Evolutionary conservation across 768 basidiomycete genomes (phyloP).

Genomic region (Agaricus blazei): DNA sequence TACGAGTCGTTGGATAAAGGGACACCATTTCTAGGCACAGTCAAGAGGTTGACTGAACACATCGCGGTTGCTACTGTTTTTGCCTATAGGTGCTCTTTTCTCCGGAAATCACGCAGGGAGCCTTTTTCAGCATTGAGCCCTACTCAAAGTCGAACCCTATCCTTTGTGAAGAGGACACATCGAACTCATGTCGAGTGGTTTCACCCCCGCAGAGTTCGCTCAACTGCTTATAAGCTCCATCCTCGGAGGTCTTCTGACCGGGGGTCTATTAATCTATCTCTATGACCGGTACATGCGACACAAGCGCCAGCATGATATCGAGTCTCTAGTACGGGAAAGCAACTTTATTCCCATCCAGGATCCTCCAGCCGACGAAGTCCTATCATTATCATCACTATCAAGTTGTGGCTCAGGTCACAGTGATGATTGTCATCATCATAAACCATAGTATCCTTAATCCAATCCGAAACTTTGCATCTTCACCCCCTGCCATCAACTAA

Average conservation of each 20-base stretch:
- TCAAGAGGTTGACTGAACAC: too few species aligned
- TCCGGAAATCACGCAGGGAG: too few species aligned
- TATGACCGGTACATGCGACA: not conserved
- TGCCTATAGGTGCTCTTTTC: too few species aligned
- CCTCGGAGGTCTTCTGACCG: not conserved
- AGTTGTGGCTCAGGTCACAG: not conserved
- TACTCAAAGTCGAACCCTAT: too few species aligned
- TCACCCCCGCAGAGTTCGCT: not conserved
- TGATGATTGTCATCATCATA: not conserved
- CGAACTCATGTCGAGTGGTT: not conserved
- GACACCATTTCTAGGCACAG: too few species aligned
- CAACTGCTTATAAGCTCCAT: not conserved
- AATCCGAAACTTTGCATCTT: not conserved
- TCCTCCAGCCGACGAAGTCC: not conserved
- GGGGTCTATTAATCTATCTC: not conserved
- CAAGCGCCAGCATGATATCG: not conserved
- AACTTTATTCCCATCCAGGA: slow-evolving; percentile 4
- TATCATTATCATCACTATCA: not conserved
- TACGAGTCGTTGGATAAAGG: too few species aligned
- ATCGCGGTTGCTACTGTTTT: too few species aligned
- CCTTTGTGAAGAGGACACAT: too few species aligned
- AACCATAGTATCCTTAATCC: not conserved
- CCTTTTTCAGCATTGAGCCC: too few species aligned
- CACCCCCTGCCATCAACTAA: too few species aligned
- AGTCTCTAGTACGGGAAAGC: not conserved